Percentiles rank a stretch among this genome's conserved stretches.
Conservation (phyloP, 192 early-diverging fungal genomes). For the Umbelopsis sp. region DNA sequence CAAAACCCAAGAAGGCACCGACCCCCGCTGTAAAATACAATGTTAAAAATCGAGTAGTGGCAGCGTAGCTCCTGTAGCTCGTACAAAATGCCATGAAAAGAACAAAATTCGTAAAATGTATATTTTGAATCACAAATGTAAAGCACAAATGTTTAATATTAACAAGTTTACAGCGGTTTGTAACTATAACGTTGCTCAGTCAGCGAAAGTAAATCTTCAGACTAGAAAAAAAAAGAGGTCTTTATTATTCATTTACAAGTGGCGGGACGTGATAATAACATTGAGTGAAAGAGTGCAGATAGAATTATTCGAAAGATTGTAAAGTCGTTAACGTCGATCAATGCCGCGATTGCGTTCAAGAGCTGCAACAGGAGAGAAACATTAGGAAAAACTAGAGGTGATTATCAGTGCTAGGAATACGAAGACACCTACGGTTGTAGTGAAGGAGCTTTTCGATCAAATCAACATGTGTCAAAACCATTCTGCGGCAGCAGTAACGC, state of each 20-base stretch:
- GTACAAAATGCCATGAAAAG: too few relatives aligned
- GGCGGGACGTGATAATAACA: neutral
- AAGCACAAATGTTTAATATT: too few relatives aligned
- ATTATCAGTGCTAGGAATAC: neutral
- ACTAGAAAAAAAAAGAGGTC: too few relatives aligned
- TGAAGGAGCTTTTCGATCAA: constrained; percentile 98
- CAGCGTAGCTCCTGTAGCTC: too few relatives aligned
- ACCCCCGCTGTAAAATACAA: too few relatives aligned
- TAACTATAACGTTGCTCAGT: too few relatives aligned
- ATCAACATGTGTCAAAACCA: constrained; percentile 98
- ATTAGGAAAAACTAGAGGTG: neutral
- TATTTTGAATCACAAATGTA: too few relatives aligned
- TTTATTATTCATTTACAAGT: constrained; percentile 17
- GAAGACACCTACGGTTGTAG: constrained; percentile 71
- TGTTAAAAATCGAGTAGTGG: too few relatives aligned
- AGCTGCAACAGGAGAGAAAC: neutral
- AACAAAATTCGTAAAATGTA: too few relatives aligned
- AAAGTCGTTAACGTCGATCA: constrained; percentile 16
- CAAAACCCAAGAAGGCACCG: too few relatives aligned
- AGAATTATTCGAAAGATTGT: neutral
- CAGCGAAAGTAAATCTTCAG: too few relatives aligned
- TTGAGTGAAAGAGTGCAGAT: neutral
- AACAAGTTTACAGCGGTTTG: too few relatives aligned
- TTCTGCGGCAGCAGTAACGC: constrained; percentile 97
- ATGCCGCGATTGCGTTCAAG: constrained; percentile 18